Evolutionary conservation across 768 basidiomycete species (phyloP).

Genomic region (Gloeophyllum trabeum): DNA sequence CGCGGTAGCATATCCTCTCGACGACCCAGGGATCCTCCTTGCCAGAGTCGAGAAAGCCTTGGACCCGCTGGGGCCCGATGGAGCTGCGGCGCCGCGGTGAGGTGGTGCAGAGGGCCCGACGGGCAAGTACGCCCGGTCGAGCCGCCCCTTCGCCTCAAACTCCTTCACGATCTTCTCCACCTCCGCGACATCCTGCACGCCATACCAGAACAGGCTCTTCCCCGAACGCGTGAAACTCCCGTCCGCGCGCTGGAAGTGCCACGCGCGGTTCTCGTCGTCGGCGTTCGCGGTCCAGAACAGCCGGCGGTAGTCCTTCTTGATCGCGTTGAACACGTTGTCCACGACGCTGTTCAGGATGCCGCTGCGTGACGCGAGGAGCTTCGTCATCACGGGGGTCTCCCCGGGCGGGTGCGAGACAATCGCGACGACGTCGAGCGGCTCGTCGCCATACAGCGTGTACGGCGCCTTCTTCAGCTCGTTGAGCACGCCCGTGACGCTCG

Average conservation of each 20-base stretch:
- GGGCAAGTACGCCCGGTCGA: conserved; percentile 66
- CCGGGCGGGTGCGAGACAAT: conserved; percentile 88
- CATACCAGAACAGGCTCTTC: conserved; percentile 96
- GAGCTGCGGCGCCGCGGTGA: conserved; percentile 26
- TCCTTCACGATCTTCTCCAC: conserved; percentile 76
- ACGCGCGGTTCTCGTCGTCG: conserved; percentile 93
- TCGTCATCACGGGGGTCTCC: conserved; percentile 85
- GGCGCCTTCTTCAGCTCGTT: conserved; percentile 71
- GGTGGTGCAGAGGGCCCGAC: conserved; percentile 65
- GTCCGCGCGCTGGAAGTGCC: conserved; percentile 98
- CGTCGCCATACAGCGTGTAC: conserved; percentile 96
- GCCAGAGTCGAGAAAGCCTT: conserved; percentile 46
- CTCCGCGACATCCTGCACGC: conserved; percentile 82
- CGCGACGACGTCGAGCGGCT: conserved; percentile 90
- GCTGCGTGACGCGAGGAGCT: conserved; percentile 78
- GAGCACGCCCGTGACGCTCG: conserved; percentile 83
- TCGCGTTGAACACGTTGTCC: conserved; percentile 95
- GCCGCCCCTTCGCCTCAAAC: conserved; percentile 9
- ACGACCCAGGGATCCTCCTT: conserved; percentile 31
- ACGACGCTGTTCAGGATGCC: conserved; percentile 91
- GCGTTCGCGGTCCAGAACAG: conserved; percentile 98
- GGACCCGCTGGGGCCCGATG: conserved; percentile 25
- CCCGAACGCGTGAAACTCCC: conserved; percentile 95
- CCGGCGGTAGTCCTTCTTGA: conserved; percentile 87
- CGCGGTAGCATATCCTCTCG: conserved; percentile 75